phyloP scores from a whole-genome alignment of 768 basidiomycete species.

The Termitomyces sp. region DNA sequence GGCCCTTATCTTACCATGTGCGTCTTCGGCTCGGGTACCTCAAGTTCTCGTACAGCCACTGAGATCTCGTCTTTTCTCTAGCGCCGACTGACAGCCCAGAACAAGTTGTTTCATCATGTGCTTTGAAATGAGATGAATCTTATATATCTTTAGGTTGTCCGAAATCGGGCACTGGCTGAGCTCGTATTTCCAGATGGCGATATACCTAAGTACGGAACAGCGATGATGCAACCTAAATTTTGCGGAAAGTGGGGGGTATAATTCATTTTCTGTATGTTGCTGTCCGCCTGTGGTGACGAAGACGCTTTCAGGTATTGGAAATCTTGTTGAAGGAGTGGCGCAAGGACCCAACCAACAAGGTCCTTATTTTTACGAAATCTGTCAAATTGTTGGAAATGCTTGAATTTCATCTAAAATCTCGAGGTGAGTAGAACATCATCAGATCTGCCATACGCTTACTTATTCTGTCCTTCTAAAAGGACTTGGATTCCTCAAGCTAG shows the following conservation, averaged over 20 bases:
- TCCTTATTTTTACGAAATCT: constrained; percentile 90
- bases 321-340: constrained; percentile 62
- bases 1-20: constrained; percentile 79
- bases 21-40: not conserved
- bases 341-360: constrained; percentile 70
- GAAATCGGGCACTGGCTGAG: constrained; percentile 57
- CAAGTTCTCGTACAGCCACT: not conserved
- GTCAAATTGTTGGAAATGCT: constrained; percentile 88
- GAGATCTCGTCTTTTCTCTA: constrained; percentile 20
- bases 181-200: constrained; percentile 56
- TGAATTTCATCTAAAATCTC: constrained; percentile 61
- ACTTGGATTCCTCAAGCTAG: constrained; percentile 67
- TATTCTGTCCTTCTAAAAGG: constrained; percentile 19
- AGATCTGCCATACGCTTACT: not conserved
- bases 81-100: constrained; percentile 65
- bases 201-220: constrained; percentile 54
- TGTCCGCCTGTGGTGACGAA: not conserved
- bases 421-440: constrained; percentile 30
- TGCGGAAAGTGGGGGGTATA: constrained; percentile 86
- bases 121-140: not conserved
- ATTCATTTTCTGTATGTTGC: not conserved
- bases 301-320: constrained; percentile 50
- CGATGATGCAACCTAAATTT: constrained; percentile 56
- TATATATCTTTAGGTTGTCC: constrained; percentile 14
- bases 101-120: constrained; percentile 38